phyloP scores from a whole-genome alignment of 2,329 filamentous ascomycete genomes.

The Trichoderma asperellum region DNA sequence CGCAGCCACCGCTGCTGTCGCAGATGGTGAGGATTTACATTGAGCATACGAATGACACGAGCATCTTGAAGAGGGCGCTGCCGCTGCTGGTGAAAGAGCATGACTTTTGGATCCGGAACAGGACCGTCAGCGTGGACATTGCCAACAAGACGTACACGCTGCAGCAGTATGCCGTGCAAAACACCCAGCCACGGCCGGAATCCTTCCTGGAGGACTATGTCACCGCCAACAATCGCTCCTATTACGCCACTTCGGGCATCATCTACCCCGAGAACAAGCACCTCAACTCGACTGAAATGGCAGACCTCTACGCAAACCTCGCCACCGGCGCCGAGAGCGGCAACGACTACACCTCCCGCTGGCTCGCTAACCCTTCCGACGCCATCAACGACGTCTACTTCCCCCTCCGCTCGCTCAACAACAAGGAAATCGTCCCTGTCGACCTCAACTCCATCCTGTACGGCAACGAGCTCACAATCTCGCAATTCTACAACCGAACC shows the following conservation, averaged over 20 bases:
- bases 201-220: constrained; percentile 68
- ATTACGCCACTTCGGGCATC: constrained; percentile 61
- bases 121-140: constrained; percentile 57
- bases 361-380: constrained; percentile 60
- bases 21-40: constrained; percentile 69
- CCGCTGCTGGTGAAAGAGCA: constrained; percentile 67
- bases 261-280: constrained; percentile 57
- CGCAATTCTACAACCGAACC: constrained; percentile 54
- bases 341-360: constrained; percentile 66
- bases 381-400: constrained; percentile 65
- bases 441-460: constrained; percentile 72
- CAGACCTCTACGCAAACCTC: constrained; percentile 62
- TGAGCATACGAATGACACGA: constrained; percentile 66
- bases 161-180: constrained; percentile 62
- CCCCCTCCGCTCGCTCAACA: constrained; percentile 66
- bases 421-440: constrained; percentile 61
- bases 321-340: constrained; percentile 69
- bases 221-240: constrained; percentile 67
- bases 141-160: constrained; percentile 56
- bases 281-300: constrained; percentile 58
- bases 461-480: constrained; percentile 64
- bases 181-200: constrained; percentile 69
- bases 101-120: constrained; percentile 64
- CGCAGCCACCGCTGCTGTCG: constrained; percentile 67
- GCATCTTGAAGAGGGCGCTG: constrained; percentile 62